Base-by-base conservation (phyloP, 108 stramenopile genomes). In the Cyclostephanos invisitatus region DNA sequence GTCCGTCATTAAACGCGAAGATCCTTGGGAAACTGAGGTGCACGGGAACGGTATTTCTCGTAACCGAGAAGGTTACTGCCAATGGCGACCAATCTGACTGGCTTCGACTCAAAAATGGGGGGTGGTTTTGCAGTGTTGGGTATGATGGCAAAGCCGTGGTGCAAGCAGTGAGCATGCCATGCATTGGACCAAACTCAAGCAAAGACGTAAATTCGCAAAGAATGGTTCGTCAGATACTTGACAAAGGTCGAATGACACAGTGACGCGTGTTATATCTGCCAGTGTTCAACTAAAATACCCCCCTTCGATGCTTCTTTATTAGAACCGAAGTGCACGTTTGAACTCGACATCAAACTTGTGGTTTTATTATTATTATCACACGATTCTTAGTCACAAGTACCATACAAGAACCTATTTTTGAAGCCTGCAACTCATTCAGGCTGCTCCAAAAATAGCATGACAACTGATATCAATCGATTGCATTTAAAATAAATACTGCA, bases 91-190 rank as follows among this genome's bases (percentile, higher is more conserved):
- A 55, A 1, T 78, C 82, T 10, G 75, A 74, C 2, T 95, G 93
- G 93, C 74, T 92, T 7, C 83, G 93, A 54, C 66, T 92, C 9
- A 92, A 83, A 36, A 84, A 85, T 67, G 86, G 86, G 49, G 91
- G 90, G 0, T 95, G 91, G 93, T 82, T 92, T 27, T 85, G 88
- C 48, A 80, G 82, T 37, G 61, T 78, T 28, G 76, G 74, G 20
- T 48, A 68, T 25, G 59, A 80, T 36, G 88, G 80, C 38, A 86
- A 90, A 54, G 49, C 72, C 18, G 68, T 87, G 0, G 83, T 91
- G 81, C 83, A 83, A 71, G 63, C 84, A 51, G 55, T 14, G 22
- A 25, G 12, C 50, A 50, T 15, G 37, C 53, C 32, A 64, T 40
- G 50, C 28, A 24, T 28, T 25, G 36, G 37, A 50, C 40, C 20